Percentiles rank a stretch among this genome's conserved stretches.
These are phyloP conservation scores for Termitomyces sp. DNA, from an alignment of 768 basidiomycete genomes.

Conservation along the genomic window DNA sequence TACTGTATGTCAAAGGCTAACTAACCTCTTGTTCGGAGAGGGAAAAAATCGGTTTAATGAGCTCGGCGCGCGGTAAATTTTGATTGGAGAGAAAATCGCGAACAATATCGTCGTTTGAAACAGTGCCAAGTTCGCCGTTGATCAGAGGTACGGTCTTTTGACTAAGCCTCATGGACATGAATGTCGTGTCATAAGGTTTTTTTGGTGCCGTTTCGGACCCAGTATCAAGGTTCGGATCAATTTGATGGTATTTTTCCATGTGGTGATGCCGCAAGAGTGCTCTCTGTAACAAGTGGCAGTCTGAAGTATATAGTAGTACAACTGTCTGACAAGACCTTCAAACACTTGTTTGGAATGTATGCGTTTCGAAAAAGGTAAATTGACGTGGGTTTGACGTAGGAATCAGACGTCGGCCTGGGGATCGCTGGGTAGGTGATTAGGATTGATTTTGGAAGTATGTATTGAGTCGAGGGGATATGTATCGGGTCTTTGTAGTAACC, in stretches of 20 bases:
- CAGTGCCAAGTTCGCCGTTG: background rate
- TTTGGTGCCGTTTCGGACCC: background rate
- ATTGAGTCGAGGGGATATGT: background rate
- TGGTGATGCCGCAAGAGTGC: background rate
- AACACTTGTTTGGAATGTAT: background rate
- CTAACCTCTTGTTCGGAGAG: background rate
- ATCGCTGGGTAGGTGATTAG: background rate
- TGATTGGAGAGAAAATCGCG: background rate
- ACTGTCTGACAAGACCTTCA: background rate
- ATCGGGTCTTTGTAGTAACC: background rate
- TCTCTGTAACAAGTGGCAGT: background rate
- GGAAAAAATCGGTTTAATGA: background rate
- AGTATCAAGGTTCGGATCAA: constrained; percentile 1
- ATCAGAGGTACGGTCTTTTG: background rate
- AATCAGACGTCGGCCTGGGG: background rate
- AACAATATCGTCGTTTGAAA: background rate
- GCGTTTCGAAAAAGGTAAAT: background rate
- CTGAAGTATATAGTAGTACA: background rate
- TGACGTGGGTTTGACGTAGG: background rate
- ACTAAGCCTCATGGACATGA: background rate
- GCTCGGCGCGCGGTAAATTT: background rate
- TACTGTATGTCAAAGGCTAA: background rate
- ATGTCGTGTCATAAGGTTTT: background rate
- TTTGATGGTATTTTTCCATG: background rate
- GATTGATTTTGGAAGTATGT: background rate